Percentiles rank a stretch among this genome's conserved stretches.
phyloP scores from a whole-genome alignment of 208 protist species.

The Trypanosoma grayi region DNA sequence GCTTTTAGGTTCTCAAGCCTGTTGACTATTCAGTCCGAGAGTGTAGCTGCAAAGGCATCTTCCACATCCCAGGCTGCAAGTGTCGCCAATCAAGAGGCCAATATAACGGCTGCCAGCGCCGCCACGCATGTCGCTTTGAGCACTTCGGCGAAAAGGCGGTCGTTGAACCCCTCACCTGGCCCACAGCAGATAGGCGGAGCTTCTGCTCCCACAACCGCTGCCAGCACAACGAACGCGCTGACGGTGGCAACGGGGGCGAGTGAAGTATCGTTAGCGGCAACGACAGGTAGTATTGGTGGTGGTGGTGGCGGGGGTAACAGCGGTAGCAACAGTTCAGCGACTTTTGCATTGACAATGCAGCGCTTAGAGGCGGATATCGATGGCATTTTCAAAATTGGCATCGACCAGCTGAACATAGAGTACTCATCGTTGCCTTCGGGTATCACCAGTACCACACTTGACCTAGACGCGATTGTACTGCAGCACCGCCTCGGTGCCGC shows the following conservation, averaged over 20 bases:
- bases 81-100: slow-evolving; percentile 1
- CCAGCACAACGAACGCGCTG: too few species aligned
- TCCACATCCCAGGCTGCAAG: slow-evolving; percentile 15
- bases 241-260: too few species aligned
- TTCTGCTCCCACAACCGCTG: too few species aligned
- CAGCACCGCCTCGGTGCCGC: background rate
- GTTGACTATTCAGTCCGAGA: background rate
- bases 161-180: background rate
- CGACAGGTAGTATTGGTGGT: background rate
- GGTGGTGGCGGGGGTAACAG: background rate
- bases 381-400: slow-evolving; percentile 11
- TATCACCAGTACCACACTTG: background rate
- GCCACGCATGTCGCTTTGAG: background rate
- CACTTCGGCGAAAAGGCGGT: background rate
- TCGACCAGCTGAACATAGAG: slow-evolving; percentile 1
- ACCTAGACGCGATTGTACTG: slow-evolving; percentile 3
- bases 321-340: background rate
- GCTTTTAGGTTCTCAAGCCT: slow-evolving; percentile 25
- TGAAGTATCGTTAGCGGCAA: background rate
- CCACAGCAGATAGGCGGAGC: background rate
- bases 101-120: background rate
- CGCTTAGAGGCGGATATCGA: slow-evolving; percentile 21
- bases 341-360: slow-evolving; percentile 11
- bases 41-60: background rate
- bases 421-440: background rate